Base-by-base conservation (phyloP, 192 early-diverging fungal genomes). In the Coemansia sp. region DNA sequence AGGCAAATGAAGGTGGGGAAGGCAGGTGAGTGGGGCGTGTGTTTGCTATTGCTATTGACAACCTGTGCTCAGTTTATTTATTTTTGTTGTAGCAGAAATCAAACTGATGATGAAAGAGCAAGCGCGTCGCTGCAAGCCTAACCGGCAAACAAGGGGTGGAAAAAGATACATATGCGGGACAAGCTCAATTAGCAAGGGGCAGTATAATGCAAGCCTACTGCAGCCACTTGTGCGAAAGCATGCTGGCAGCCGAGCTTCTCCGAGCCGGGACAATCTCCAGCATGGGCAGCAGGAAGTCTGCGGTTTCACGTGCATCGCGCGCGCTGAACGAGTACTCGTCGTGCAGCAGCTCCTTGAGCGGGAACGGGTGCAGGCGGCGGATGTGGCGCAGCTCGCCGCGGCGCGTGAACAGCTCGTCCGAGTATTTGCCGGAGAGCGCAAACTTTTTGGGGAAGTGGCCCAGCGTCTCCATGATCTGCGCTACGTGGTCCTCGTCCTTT, bases 401-500 rank as follows among this genome's bases (percentile, higher is more conserved):
- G 14, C 90, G 81, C 61, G 93, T 94, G 64, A 98, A 98, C 49
- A 92, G 78, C 50, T 94, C 90, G 27, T 62, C 70, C 17, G 86
- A 87, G 56, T 87, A 92, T 68, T 88, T 90, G 14, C 95, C 95
- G 3, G 78, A 82, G 32, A 88, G 72, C 0, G 91, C 85, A 54
- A 98, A 72, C 32, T 80, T 73, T 59, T 81, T 87, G 0, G 88
- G 87, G 60, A 95, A 88, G 3, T 77, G 76, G n/a, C 93, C 95
- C 20, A 98, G 60, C 13, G 95, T 82, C 66, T 98, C 95, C 23
- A 91, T 86, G 46, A 98, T 97, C 71, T 95, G 95, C 0, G 95
- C 95, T 44, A 98, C 78, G 56, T 98, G 95, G 69, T 98, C 95
- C 66, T 97, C 94, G 61, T 97, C 90, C 61, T 94, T 93, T 40